Percentiles rank a stretch among this genome's conserved stretches.
Evolutionary conservation across 768 basidiomycete genomes (phyloP).

Genomic region (Rhodotorula sphaerocarpa): DNA sequence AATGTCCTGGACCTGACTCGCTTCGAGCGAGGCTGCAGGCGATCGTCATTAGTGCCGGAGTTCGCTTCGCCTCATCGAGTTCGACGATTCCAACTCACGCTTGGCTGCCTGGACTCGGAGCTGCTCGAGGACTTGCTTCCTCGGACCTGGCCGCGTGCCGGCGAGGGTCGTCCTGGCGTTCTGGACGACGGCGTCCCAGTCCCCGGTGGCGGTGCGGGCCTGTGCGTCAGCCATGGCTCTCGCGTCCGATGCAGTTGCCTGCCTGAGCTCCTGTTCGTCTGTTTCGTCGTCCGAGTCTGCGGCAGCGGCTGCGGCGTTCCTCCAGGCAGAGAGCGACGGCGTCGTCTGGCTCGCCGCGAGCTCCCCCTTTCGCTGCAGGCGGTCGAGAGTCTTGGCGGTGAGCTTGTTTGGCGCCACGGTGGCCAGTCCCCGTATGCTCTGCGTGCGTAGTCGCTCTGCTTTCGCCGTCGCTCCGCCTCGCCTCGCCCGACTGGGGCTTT

Average conservation of each 20-base stretch:
- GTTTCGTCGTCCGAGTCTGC: not conserved
- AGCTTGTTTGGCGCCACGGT: conserved; percentile 6
- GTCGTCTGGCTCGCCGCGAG: not conserved
- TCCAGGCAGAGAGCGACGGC: not conserved
- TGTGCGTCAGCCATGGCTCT: no score
- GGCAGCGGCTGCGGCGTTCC: not conserved
- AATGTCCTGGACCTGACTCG: conserved; percentile 48
- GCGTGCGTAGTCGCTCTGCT: no score
- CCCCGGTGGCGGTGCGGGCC: no score
- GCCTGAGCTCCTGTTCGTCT: not conserved
- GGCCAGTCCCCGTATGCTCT: no score
- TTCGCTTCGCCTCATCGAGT: no score
- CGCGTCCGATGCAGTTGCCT: no score
- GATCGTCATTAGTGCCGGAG: not conserved
- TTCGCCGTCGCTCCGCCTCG: no score
- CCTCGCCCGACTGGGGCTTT: no score
- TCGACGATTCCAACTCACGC: no score
- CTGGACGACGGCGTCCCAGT: conserved; percentile 10
- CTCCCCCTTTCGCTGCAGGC: not conserved
- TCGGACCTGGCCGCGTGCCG: not conserved
- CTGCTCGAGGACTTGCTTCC: conserved; percentile 5
- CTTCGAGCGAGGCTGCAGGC: conserved; percentile 8
- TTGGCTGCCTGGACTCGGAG: conserved; percentile 1
- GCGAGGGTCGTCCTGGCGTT: not conserved
- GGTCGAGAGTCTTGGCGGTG: conserved; percentile 9